A percentile compares a stretch with the other conserved stretches of the same genome.
Evolutionary conservation across 805 yeast species (phyloP).

Genomic region (Teunomyces pallodes): DNA sequence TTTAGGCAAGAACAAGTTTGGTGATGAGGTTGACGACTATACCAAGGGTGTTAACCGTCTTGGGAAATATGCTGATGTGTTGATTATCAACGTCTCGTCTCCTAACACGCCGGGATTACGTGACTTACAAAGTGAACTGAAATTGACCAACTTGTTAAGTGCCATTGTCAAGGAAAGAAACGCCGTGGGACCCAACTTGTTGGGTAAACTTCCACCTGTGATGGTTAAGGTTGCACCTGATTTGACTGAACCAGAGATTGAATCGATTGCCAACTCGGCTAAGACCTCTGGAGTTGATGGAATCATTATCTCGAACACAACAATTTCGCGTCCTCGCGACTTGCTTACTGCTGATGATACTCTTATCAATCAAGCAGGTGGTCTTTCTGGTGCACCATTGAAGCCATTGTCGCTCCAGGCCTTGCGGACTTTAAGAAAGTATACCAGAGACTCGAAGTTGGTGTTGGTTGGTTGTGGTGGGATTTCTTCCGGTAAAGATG

Average conservation of each 20-base stretch:
- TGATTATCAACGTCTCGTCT: conserved; percentile 88
- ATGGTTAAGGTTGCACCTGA: conserved; percentile 95
- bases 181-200: conserved; percentile 37
- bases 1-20: conserved; percentile 88
- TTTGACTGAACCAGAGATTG: conserved; percentile 74
- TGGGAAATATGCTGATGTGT: conserved; percentile 82
- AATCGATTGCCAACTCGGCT: conserved; percentile 79
- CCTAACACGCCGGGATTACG: conserved; percentile 97
- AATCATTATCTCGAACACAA: conserved; percentile 88
- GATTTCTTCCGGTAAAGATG: conserved; percentile 82
- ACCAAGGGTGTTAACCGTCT: conserved; percentile 78
- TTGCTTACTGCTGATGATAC: conserved; percentile 47
- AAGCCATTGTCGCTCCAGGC: conserved; percentile 77
- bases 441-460: conserved; percentile 69
- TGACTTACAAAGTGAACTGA: conserved; percentile 74
- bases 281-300: conserved; percentile 81
- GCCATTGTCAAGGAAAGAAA: conserved; percentile 71
- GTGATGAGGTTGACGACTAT: conserved; percentile 87
- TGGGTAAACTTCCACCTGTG: conserved; percentile 65
- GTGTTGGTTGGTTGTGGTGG: conserved; percentile 95
- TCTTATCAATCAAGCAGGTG: conserved; percentile 67
- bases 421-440: conserved; percentile 64
- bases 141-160: conserved; percentile 63
- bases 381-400: conserved; percentile 88
- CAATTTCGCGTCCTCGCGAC: conserved; percentile 73